Evolutionary conservation across 805 yeast species (phyloP), one percentile per base, ranked within the genome.

Genomic region (Pichia insulana): DNA sequence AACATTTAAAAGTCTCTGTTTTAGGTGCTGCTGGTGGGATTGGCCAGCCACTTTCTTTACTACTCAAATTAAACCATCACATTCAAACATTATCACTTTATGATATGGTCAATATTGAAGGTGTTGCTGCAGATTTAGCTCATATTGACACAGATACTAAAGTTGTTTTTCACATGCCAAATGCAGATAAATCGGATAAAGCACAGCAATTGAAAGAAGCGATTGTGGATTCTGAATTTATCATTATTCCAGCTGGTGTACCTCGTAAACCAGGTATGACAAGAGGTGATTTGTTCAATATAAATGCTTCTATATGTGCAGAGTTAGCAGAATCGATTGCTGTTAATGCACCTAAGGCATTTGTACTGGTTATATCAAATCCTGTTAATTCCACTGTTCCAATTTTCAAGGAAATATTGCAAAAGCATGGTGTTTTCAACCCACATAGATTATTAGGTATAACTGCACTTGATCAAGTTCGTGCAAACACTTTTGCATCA

Each of bases 371-470:
- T 53, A 88, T 88, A 57, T 85, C 96, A 37, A 88, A 88, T 72
- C 97, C 97, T 5, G 95, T 88, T 54, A 88, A 88, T 71, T 84
- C 95, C 19, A 83, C 95, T 9, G 95, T 88, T 22, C 95, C 96
- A 39, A 80, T 88, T 53, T 86, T 87, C 40, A 85, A 83, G 42
- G 87, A 85, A 65, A 78, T 83, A 30, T 74, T 88, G 57, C 76
- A 78, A 68, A 70, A 74, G 61, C 65, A 70, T 57, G 80, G 79
- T 45, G 79, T 75, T 37, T 83, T 73, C 60, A 74, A 87, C 62
- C 83, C 95, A 42, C 68, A 69, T 54, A 77, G 75, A 55, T 69
- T 88, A 50, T 79, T 88, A 53, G 97, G 97, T 60, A 90, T 89
- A 54, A 88, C 96, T 48, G 83, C 87, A 36, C 71, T 88, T 52